Percentiles rank a stretch among this genome's conserved stretches.
phyloP scores from a whole-genome alignment of 1,284 basidiomycete species.

The Mycosarcoma maydis region DNA sequence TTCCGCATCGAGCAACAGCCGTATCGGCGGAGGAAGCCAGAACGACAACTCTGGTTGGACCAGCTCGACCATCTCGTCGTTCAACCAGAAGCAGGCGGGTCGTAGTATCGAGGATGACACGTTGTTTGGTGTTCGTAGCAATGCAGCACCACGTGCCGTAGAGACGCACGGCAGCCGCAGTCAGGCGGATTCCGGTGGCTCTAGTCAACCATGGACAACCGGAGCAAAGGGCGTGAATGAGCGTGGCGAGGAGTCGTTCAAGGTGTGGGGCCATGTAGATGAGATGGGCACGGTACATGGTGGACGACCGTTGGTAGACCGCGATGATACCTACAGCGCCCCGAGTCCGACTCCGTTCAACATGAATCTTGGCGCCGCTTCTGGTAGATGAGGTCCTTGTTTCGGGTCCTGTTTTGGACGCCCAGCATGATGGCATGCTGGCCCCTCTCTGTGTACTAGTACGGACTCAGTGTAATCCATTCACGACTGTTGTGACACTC shows the following conservation, averaged over 20 bases:
- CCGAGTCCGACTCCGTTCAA: slow-evolving; percentile 56
- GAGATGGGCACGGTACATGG: slow-evolving; percentile 58
- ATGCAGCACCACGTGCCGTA: slow-evolving; percentile 20
- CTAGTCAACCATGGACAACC: background rate
- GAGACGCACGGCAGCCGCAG: slow-evolving; percentile 11
- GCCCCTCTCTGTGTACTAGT: background rate
- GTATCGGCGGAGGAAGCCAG: slow-evolving; percentile 27
- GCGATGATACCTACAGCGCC: slow-evolving; percentile 58
- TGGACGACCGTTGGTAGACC: slow-evolving; percentile 50
- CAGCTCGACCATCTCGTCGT: slow-evolving; percentile 47
- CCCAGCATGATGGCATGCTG: background rate
- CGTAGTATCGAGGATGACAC: slow-evolving; percentile 63
- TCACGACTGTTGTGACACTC: too few relatives aligned
- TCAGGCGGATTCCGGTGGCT: slow-evolving; percentile 1
- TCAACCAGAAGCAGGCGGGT: slow-evolving; percentile 39
- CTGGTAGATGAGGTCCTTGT: slow-evolving; percentile 11
- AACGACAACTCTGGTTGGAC: slow-evolving; percentile 46
- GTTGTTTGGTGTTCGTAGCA: slow-evolving; percentile 56
- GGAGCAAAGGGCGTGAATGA: slow-evolving; percentile 5
- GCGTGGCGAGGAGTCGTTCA: slow-evolving; percentile 36
- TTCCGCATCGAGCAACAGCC: slow-evolving; percentile 45
- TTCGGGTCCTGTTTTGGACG: background rate
- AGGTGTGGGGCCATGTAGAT: slow-evolving; percentile 50
- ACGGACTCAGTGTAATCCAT: background rate
- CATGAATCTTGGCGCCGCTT: slow-evolving; percentile 26